phyloP scores from a whole-genome alignment of 2,329 filamentous ascomycete species.

The Penicillium sp. region DNA sequence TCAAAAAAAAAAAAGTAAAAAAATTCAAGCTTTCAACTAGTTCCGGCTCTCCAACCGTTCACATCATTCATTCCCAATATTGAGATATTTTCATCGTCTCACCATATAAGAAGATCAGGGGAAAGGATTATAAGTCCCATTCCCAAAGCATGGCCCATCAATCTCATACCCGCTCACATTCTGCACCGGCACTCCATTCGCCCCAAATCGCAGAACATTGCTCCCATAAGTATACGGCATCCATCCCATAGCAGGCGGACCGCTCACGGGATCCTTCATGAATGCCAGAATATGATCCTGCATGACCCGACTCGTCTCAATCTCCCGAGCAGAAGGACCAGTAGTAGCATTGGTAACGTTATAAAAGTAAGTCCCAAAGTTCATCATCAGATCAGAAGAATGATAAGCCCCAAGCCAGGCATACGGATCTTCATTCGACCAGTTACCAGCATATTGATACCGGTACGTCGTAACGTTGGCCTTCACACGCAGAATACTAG shows the following conservation, averaged over 20 bases:
- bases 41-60: background rate
- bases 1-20: background rate
- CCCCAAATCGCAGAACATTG: conserved; percentile 27
- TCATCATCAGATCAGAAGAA: conserved; percentile 38
- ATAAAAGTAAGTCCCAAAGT: conserved; percentile 40
- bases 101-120: background rate
- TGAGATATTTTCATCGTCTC: background rate
- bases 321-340: background rate
- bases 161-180: conserved; percentile 25
- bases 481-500: conserved; percentile 27
- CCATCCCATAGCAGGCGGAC: conserved; percentile 12
- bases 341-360: background rate
- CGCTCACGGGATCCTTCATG: conserved; percentile 7
- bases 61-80: background rate
- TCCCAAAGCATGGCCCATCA: conserved; percentile 20
- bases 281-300: conserved; percentile 9
- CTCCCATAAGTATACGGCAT: conserved; percentile 15
- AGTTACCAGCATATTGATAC: conserved; percentile 42
- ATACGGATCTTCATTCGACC: conserved; percentile 39
- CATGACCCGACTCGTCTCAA: conserved; percentile 4
- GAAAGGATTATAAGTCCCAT: conserved; percentile 10
- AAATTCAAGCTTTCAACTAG: too few relatives aligned
- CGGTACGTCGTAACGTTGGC: conserved; percentile 36
- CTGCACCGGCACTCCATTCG: conserved; percentile 22
- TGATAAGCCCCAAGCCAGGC: conserved; percentile 47